Base-by-base conservation (phyloP, 495 filamentous ascomycete genomes). In the Aspergillus funiculosus region DNA sequence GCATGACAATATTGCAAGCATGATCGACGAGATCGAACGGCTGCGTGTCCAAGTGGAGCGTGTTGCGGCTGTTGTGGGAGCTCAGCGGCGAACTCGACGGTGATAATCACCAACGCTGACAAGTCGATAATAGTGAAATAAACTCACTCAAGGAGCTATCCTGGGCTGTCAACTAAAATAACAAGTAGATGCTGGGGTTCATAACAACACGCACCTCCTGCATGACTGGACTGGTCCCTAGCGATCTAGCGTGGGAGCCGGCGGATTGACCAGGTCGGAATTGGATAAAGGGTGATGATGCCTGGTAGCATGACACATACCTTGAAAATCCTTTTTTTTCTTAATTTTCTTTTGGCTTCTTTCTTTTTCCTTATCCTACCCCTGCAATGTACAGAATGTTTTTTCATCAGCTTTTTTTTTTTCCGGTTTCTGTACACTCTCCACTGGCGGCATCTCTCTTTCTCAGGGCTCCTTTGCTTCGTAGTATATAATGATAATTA, bases 41-140 rank as follows among this genome's bases (percentile, higher is more conserved):
- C 55, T 71, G 41, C 64, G 64, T 44, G 55, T 41, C 31, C 66
- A 71, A 54, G 62, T 69, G 58, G 67, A 66, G 51, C 61, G 61
- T 44, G 56, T 63, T 22, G 54, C 52, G 13, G 54, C 62, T 18
- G 53, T 54, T 6, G 19, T 61, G 36, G 51, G 58, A 13, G 40
- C 56, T 22, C 57, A 61, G 27, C 54, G 53, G 21, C 52, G 50
- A 30, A 34, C 37, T 29, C 51, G 51, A 24, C 43, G 31, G 31
- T 46, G 42, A 48, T 32, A 25, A 30, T 15, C 7, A 40, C 13
- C 30, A 38, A 38, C 19, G 15, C 35, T 11, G 19, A 21, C 20
- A n/a, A 6, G 4, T 13, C 4, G 18, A n/a, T 40, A 34, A 30
- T 14, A 30, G 22, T 17, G 17, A 17, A 27, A 22, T 7, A 15